A percentile compares a stretch with the other conserved stretches of the same genome.
These are phyloP conservation scores for Aspergillus sp. DNA, from an alignment of 2,329 filamentous ascomycete genomes.

Conservation along the genomic window DNA sequence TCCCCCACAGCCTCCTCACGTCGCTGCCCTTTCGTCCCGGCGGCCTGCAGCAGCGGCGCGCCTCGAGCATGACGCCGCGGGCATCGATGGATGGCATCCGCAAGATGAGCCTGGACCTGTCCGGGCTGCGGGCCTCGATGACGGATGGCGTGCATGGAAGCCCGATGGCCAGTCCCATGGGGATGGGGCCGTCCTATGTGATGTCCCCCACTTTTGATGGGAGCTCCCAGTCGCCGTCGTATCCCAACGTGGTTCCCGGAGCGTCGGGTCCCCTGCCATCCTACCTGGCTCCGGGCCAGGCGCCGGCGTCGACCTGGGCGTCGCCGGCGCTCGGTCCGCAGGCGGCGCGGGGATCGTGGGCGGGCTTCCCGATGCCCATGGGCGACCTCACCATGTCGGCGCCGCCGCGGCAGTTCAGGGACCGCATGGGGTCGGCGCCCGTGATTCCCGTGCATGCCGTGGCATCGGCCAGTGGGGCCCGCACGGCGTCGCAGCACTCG, in stretches of 20 bases:
- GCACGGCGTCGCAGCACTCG: slow-evolving; percentile 19
- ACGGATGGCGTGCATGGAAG: slow-evolving; percentile 20
- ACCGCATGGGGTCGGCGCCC: slow-evolving; percentile 33
- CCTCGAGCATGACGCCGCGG: slow-evolving; percentile 25
- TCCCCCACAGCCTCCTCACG: slow-evolving; percentile 36
- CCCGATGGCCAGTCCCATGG: slow-evolving; percentile 1
- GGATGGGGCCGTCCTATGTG: slow-evolving; percentile 14
- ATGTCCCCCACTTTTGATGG: slow-evolving; percentile 26
- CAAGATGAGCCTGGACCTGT: slow-evolving; percentile 37
- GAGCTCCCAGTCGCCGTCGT: slow-evolving; percentile 21
- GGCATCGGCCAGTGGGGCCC: slow-evolving; percentile 19
- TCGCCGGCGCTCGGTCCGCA: slow-evolving; percentile 9
- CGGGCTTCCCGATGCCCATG: slow-evolving; percentile 20
- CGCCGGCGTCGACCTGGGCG: not conserved
- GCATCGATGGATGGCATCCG: slow-evolving; percentile 26
- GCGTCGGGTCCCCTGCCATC: slow-evolving; percentile 24
- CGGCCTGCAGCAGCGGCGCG: slow-evolving; percentile 25
- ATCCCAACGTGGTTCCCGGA: slow-evolving; percentile 18
- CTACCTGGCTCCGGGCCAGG: slow-evolving; percentile 21
- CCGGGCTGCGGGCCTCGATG: slow-evolving; percentile 26
- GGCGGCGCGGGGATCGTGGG: slow-evolving; percentile 19
- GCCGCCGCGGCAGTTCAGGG: slow-evolving; percentile 25
- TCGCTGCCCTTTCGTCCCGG: slow-evolving; percentile 21
- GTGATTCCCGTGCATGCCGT: slow-evolving; percentile 26
- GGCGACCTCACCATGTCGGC: slow-evolving; percentile 17